Evolutionary conservation across 2,329 filamentous ascomycete genomes (phyloP).

Genomic region (Talaromyces sp.): DNA sequence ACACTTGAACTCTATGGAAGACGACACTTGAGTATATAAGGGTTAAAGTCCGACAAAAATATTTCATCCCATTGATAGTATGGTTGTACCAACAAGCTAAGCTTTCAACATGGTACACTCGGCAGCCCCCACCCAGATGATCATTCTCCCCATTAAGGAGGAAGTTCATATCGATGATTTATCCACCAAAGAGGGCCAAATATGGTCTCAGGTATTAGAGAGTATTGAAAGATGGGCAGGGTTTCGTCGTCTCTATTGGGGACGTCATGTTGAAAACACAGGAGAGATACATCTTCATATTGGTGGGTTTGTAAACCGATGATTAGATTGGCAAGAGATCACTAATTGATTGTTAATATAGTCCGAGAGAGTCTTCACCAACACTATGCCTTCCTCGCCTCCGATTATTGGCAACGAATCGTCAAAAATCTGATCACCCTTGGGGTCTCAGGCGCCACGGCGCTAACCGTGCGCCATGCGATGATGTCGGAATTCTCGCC

Average conservation of each 20-base stretch:
- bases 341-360: conserved; percentile 2
- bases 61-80: neutral
- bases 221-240: conserved; percentile 22
- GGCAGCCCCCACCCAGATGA: conserved; percentile 26
- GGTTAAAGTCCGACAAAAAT: neutral
- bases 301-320: conserved; percentile 17
- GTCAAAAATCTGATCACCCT: conserved; percentile 8
- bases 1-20: neutral
- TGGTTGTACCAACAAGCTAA: conserved; percentile 7
- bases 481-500: conserved; percentile 30
- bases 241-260: conserved; percentile 35
- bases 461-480: conserved; percentile 20
- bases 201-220: conserved; percentile 22
- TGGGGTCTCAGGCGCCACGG: conserved; percentile 21
- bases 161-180: conserved; percentile 57
- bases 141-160: conserved; percentile 47
- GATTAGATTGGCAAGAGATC: conserved; percentile 5
- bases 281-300: conserved; percentile 35
- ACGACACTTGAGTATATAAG: conserved; percentile 4
- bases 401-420: conserved; percentile 22
- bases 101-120: conserved; percentile 14
- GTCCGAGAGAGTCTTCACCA: conserved; percentile 24
- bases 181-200: conserved; percentile 43
- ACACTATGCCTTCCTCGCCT: conserved; percentile 26
- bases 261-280: conserved; percentile 31